Evolutionary conservation across 2,329 filamentous ascomycete genomes (phyloP).

Genomic region (Calycina marina): DNA sequence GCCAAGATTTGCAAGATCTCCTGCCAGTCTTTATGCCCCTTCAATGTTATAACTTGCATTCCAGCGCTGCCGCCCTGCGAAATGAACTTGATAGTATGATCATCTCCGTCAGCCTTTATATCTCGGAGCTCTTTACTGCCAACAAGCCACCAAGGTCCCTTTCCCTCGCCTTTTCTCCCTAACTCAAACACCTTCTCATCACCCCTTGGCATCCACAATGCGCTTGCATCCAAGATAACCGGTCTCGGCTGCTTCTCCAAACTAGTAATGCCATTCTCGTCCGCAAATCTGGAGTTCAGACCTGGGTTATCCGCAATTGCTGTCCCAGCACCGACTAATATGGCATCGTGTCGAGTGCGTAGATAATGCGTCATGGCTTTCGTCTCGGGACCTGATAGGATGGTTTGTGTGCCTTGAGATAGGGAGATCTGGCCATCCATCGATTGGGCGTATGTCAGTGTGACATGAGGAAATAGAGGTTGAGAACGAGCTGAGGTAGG

Average conservation of each 20-base stretch:
- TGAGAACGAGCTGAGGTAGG: not conserved
- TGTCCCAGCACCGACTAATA: slow-evolving; percentile 74
- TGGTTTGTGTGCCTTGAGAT: slow-evolving; percentile 57
- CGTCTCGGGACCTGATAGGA: slow-evolving; percentile 66
- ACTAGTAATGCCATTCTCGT: slow-evolving; percentile 27
- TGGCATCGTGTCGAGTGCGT: slow-evolving; percentile 68
- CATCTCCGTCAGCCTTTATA: not conserved
- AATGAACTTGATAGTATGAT: too few relatives aligned
- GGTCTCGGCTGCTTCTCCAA: slow-evolving; percentile 5
- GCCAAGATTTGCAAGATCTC: slow-evolving; percentile 7
- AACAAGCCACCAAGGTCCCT: slow-evolving; percentile 59
- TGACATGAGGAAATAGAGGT: slow-evolving; percentile 25
- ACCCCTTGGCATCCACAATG: slow-evolving; percentile 1
- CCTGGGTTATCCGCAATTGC: slow-evolving; percentile 73
- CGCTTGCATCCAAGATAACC: slow-evolving; percentile 24
- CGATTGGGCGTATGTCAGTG: slow-evolving; percentile 81
- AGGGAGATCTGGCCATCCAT: slow-evolving; percentile 52
- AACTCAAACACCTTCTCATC: slow-evolving; percentile 49
- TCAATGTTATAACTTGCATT: not conserved
- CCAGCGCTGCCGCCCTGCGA: slow-evolving; percentile 5
- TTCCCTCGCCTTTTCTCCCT: slow-evolving; percentile 48
- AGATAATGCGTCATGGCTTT: slow-evolving; percentile 92
- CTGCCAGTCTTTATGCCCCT: slow-evolving; percentile 10
- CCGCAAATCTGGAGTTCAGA: slow-evolving; percentile 55
- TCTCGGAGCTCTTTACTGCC: not conserved